Evolutionary conservation across 2,329 filamentous ascomycete species (phyloP), one percentile per base, ranked within the genome.

Genomic region (Trichoderma simmonsii): DNA sequence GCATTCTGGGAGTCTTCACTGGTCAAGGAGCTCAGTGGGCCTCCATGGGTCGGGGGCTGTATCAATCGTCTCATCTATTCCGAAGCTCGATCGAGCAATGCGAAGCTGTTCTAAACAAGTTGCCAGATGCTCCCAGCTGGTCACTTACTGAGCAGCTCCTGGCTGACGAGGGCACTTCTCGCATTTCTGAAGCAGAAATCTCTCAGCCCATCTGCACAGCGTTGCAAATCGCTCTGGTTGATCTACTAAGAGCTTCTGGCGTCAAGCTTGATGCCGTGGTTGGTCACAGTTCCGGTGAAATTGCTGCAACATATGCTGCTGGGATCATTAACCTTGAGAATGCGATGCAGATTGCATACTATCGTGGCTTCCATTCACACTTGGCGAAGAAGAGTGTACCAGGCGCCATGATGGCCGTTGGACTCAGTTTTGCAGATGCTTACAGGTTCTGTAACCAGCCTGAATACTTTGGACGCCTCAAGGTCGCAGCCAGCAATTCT

Each of bases 221-320:
- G 1, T 39, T 77, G 7, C 76, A 77, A 36, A 63, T 77, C 14
- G 75, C 74, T 7, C 73, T 76, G 34, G 51, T 76, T 9, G 73
- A 75, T n/a, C 66, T 76, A 1, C 43, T 76, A n/a, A n/a, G 3
- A 14, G 30, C 7, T 32, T 36, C 34, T 72, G 72, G 43, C 62
- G 71, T 6, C n/a, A 36, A 21, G 61, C 77, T 28, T 59, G 60
- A 26, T 69, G 71, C 7, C 9, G 75, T 77, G 14, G 71, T 76
- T 15, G 76, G 76, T 6, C 76, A 77, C 48, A 77, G 75, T 21
- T 75, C 73, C 26, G 76, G 76, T 12, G 76, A 77, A 67, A 77
- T 83, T 36, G 80, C 80, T 0, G 82, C 82, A 3, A 82, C 82
- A 2, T 84, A 82, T 72, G 57, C 57, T 24, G 57, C 57, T 18